phyloP scores from a whole-genome alignment of 2,329 filamentous ascomycete species.

The Sarocladium brachiariae region DNA sequence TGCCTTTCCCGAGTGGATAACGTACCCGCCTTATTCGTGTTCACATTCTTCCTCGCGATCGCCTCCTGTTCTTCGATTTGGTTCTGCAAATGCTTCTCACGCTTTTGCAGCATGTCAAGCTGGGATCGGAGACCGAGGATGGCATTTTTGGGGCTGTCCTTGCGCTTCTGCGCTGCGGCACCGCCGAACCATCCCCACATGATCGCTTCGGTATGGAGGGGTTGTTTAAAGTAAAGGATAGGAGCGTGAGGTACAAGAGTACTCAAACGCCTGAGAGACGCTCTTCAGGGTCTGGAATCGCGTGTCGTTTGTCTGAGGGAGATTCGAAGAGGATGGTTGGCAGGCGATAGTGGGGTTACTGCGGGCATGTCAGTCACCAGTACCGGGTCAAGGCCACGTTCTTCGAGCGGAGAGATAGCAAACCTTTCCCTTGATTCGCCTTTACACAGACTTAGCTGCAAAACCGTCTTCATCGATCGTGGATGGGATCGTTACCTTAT shows the following conservation, averaged over 20 bases:
- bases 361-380: background rate
- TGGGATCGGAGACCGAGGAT: slow-evolving; percentile 83
- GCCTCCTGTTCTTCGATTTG: slow-evolving; percentile 92
- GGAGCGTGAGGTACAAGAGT: background rate
- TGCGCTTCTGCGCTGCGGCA: slow-evolving; percentile 72
- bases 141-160: slow-evolving; percentile 93
- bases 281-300: background rate
- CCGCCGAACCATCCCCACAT: slow-evolving; percentile 93
- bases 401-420: background rate
- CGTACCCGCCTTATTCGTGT: slow-evolving; percentile 83
- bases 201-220: slow-evolving; percentile 18
- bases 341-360: slow-evolving; percentile 6
- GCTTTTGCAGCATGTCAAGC: slow-evolving; percentile 95
- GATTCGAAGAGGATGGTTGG: background rate
- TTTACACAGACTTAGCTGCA: background rate
- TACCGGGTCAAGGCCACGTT: background rate
- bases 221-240: background rate
- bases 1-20: slow-evolving; percentile 12
- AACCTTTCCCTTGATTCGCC: background rate
- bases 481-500: background rate
- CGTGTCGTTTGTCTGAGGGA: background rate
- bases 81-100: slow-evolving; percentile 81
- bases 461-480: background rate
- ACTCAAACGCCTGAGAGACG: background rate
- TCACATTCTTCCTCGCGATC: slow-evolving; percentile 80